Base-by-base conservation (phyloP, 2,329 filamentous ascomycete genomes). In the Diplocarpon rosae region DNA sequence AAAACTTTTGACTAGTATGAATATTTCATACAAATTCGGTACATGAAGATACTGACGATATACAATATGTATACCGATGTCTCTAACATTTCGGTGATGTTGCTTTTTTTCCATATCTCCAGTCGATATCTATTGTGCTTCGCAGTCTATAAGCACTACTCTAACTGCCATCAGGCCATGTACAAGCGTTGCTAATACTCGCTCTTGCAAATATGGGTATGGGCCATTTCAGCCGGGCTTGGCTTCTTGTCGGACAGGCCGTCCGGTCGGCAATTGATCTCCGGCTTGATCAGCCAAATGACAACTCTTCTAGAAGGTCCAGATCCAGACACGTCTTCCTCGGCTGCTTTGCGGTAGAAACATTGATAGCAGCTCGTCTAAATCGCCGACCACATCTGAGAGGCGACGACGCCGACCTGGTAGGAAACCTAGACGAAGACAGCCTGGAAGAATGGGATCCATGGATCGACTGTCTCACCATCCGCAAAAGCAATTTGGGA, bases 371-470 rank as follows among this genome's bases (percentile, higher is more conserved):
- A 8, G 59, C 73, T 14, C 66, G 71, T 8, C 63, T 78, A 3
- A 63, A 68, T n/a, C 67, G 67, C 29, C 62, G 66, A 9, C 66
- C 73, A 2, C 71, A 74, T 56, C 65, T 80, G 6, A 64, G 63
- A 44, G 57, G 62, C 9, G 65, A 67, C 12, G 70, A 76, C 41
- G 59, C 75, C 20, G 61, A 66, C n/a, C 60, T 62, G 31, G 58
- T 60, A 40, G 70, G 70, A 9, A 61, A 64, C 2, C 64, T 83
- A 2, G 69, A 75, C 20, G 79, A 84, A 59, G 78, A 83, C 53
- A 79, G 79, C 1, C 64, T 81, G 15, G 83, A 86, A 56, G 81
- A 86, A 63, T 86, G 82, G 82, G 77, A 83, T 52, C 76, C 79
- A 1, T 87, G 83, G 83, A 68, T 69, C 14, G 73, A 78, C 20